phyloP scores from a whole-genome alignment of 2,329 filamentous ascomycete species.

The Lachnellula arida region DNA sequence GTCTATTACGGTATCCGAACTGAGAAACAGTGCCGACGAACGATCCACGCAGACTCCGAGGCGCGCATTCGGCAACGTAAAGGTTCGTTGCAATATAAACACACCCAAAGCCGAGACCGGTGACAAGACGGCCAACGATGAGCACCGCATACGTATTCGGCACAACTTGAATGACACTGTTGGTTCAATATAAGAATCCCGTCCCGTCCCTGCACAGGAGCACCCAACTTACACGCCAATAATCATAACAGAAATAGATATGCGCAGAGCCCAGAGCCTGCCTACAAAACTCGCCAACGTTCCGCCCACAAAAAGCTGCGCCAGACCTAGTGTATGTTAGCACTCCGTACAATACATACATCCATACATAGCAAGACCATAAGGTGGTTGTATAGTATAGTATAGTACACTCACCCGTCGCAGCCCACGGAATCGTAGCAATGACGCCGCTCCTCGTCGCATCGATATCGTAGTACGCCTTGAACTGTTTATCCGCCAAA shows the following conservation, averaged over 20 bases:
- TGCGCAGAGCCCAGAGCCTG: slow-evolving; percentile 29
- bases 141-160: slow-evolving; percentile 39
- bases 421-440: slow-evolving; percentile 39
- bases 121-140: slow-evolving; percentile 37
- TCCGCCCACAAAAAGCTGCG: slow-evolving; percentile 38
- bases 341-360: background rate
- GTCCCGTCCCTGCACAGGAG: background rate
- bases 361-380: too few relatives aligned
- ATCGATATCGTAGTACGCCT: slow-evolving; percentile 36
- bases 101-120: slow-evolving; percentile 38
- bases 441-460: slow-evolving; percentile 35
- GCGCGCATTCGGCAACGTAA: slow-evolving; percentile 40
- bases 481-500: slow-evolving; percentile 39
- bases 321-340: slow-evolving; percentile 26
- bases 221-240: slow-evolving; percentile 33
- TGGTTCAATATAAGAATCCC: background rate
- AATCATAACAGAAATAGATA: slow-evolving; percentile 37
- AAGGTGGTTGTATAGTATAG: background rate
- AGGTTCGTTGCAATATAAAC: slow-evolving; percentile 40
- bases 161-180: slow-evolving; percentile 36
- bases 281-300: slow-evolving; percentile 35
- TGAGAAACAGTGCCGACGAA: slow-evolving; percentile 39
- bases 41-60: slow-evolving; percentile 35
- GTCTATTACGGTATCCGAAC: slow-evolving; percentile 34
- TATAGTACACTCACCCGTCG: slow-evolving; percentile 29